Percentiles rank a stretch among this genome's conserved stretches.
phyloP scores from a whole-genome alignment of 257 asterid species.

The Salvia miltiorrhiza region DNA sequence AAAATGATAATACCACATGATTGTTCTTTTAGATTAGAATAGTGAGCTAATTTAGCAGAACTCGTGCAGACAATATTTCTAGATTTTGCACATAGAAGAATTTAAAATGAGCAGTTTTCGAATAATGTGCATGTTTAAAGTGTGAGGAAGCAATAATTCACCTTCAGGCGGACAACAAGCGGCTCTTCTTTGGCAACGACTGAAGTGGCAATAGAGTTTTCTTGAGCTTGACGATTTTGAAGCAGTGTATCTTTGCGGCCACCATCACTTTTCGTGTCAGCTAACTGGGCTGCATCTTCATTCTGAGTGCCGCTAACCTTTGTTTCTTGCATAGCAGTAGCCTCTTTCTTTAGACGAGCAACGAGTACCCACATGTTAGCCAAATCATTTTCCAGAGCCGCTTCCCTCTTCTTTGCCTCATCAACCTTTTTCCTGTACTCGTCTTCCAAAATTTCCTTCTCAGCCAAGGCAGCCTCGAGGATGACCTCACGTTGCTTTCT shows the following conservation, averaged over 20 bases:
- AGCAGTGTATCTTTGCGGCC: conserved; percentile 34
- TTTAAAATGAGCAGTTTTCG: not conserved
- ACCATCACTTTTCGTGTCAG: conserved; percentile 38
- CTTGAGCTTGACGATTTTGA: conserved; percentile 34
- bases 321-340: conserved; percentile 36
- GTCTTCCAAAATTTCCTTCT: conserved; percentile 75
- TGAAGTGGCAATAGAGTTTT: conserved; percentile 34
- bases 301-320: conserved; percentile 36
- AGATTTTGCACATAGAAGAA: not conserved
- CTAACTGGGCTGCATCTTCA: conserved; percentile 30
- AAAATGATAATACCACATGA: conserved; percentile 6
- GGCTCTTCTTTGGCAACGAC: conserved; percentile 65
- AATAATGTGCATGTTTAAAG: not conserved
- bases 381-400: conserved; percentile 85
- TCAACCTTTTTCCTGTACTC: conserved; percentile 76
- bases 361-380: conserved; percentile 99
- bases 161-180: conserved; percentile 86
- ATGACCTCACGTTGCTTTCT: conserved; percentile 80
- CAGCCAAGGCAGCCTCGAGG: conserved; percentile 88
- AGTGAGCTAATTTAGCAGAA: not conserved
- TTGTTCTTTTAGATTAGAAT: conserved; percentile 1
- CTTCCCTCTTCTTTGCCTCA: conserved; percentile 87
- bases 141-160: conserved; percentile 25
- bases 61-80: not conserved
- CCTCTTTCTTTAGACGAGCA: conserved; percentile 88